Base-by-base conservation (phyloP, 1,139 yeast genomes). In the Chernovozyma aurita region DNA sequence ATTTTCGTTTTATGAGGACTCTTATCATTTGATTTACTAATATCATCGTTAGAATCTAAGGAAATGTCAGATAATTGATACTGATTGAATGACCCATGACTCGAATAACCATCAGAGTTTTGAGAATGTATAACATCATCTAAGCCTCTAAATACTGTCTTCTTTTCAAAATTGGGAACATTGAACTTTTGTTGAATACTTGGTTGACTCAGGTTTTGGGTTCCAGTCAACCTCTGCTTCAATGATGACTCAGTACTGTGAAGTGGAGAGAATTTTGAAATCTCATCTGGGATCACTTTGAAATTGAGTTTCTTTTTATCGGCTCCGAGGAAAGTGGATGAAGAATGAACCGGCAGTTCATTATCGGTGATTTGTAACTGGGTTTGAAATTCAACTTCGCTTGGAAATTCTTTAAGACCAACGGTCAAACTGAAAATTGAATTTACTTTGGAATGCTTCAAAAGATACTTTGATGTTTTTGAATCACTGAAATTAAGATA, bases 381-480 rank as follows among this genome's bases (percentile, higher is more conserved):
- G 12, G 74, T 68, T 45, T 63, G 71, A 53, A 67, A 69, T 32
- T 67, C 73, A 30, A 50, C 53, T 39, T 70, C 46, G 48, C 71
- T 55, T 57, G 71, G 53, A 53, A 73, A 45, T 71, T 67, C 55
- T 59, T 60, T 38, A 63, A 68, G 48, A 12, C 50, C 58, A 6
- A 71, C 51, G 1, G 72, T 61, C 40, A 75, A 40, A 38, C 74
- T 79, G 31, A 86, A 59, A 30, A 88, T 81, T 4, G 95, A 81
- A 55, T 92, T 90, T 17, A 90, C 80, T 47, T 86, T 86, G 9
- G 95, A 82, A 26, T 85, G 76, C 47, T 81, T 81, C 32, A 90
- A 63, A 36, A 90, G 61, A 49, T 84, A 86, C 44, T 82, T 73
- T 38, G 80, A 73, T 16, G 76, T 70, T 25, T 66, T 65, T 13